Evolutionary conservation across 2,329 filamentous ascomycete species (phyloP), one percentile per base, ranked within the genome.

Genomic region (Pseudocercospora macadamiae): DNA sequence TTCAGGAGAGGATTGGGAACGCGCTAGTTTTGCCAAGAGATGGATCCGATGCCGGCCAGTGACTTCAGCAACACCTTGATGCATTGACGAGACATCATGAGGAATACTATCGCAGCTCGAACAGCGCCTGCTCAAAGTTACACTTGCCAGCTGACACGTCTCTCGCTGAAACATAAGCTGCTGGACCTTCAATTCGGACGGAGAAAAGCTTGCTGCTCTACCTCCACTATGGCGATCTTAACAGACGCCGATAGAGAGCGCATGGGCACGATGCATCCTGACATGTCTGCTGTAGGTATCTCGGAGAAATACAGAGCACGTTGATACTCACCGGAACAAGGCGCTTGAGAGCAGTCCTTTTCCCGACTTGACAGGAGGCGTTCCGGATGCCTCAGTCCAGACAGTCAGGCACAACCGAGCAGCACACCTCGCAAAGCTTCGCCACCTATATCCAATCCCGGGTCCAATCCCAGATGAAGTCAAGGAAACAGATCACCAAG

Each of bases 401-500:
- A 44, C 39, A 4, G 19, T 44, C 39, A 44, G 39, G 21, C 19
- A 44, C 39, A 44, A 44, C 30, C 36, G 63, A 8, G 61, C 61
- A 18, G 59, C 32, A 12, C 63, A 66, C 32, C 61, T 65, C n/a
- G 34, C 60, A 12, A 56, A 44, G 18, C 52, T 63, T 2, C 59
- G 63, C 6, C 59, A 63, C 47, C 62, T 67, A 3, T 66, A 65
- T 26, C 60, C 65, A 2, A 66, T 67, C 3, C 64, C 65, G 21
- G 65, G 64, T 3, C 64, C 65, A 4, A 65, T 67, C 7, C 61
- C 61, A 25, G 59, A 64, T 8, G n/a, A 60, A 23, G 63, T 65
- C 9, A 48, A 18, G 12, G 63, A 65, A 44, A 45, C 49, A 4
- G 34, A 57, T 10, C 51, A 60, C 51, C 53, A 56, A 9, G 55